phyloP scores from a whole-genome alignment of 2,329 filamentous ascomycete species.

The Aspergillus glaucus region DNA sequence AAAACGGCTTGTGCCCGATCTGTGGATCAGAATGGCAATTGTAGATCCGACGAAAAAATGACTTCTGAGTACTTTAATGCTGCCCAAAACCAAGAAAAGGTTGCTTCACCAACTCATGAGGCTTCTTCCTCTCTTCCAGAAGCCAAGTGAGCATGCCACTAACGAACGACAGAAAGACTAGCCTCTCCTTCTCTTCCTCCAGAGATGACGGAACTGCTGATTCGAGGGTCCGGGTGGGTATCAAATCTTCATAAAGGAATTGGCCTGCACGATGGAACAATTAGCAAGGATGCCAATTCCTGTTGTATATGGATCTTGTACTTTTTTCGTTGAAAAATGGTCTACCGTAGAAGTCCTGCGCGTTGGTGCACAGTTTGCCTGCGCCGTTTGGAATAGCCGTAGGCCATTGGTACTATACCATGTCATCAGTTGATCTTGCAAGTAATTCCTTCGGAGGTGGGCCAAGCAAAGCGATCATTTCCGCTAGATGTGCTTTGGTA shows the following conservation, averaged over 20 bases:
- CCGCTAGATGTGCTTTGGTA: constrained; percentile 34
- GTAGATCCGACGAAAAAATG: no score
- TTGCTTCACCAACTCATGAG: constrained; percentile 22
- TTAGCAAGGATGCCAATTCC: constrained; percentile 8
- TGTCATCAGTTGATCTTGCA: constrained; percentile 24
- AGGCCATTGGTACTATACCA: constrained; percentile 25
- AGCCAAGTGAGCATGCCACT: constrained; percentile 28
- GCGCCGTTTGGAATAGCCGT: constrained; percentile 22
- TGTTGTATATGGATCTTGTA: constrained; percentile 14
- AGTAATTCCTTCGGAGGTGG: constrained; percentile 32
- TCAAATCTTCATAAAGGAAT: constrained; percentile 28
- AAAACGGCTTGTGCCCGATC: no score
- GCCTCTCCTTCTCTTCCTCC: constrained; percentile 23
- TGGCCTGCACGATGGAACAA: constrained; percentile 21
- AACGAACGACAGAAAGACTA: constrained; percentile 24
- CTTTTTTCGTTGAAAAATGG: constrained; percentile 32
- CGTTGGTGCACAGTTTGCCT: constrained; percentile 23
- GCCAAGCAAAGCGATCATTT: constrained; percentile 40
- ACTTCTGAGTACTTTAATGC: no score
- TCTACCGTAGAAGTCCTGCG: constrained; percentile 30
- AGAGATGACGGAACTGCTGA: constrained; percentile 21
- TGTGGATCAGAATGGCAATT: no score
- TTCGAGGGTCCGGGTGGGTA: constrained; percentile 24
- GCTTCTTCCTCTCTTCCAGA: constrained; percentile 21
- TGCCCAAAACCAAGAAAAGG: constrained; percentile 14